Base-by-base conservation (phyloP, 225 moss, liverwort and hornwort genomes). In the Straminergon stramineum region DNA sequence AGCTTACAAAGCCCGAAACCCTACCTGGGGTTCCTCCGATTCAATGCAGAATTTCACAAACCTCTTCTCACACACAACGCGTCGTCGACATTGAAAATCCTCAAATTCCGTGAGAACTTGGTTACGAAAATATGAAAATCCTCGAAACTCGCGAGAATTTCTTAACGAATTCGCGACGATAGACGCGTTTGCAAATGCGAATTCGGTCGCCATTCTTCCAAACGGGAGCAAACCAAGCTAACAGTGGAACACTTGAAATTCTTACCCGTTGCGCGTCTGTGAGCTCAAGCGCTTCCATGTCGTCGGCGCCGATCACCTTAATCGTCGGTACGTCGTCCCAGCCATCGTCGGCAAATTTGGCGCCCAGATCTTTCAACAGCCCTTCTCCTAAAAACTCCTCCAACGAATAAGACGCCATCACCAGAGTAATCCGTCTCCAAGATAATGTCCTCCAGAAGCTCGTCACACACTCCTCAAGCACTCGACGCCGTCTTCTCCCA, bases 251-350 rank as follows among this genome's bases (percentile, higher is more conserved):
- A 28, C 39, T 9, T n/a, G n/a, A 68, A n/a, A 39, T 35, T 35
- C 95, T 63, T 92, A 98, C 98, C 91, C 95, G 92, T 83, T 98
- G 91, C 5, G 91, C 93, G 51, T 93, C 93, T 37, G 95, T 96
- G 82, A 98, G 96, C 82, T 92, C 92, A 32, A 97, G 93, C 23
- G 90, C 93, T 39, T 98, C 98, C 97, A 99, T 97, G 69, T 99
- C 98, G 1, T 95, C 88, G 17, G 95, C 93, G 75, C 91, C 95
- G 89, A 99, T 97, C 93, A 97, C 94, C 94, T 99, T 99, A 23
- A 99, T 74, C 14, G 97, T 99, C 41, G 98, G 96, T 28, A 99
- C 98, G 76, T 99, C 98, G 84, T 99, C 98, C 98, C 98, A 99
- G 8, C 98, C 98, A 87, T 97, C 97, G 11, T 84, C 94, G 17